Conservation (phyloP, 331 rosid species). For the Rosa hybrid region DNA sequence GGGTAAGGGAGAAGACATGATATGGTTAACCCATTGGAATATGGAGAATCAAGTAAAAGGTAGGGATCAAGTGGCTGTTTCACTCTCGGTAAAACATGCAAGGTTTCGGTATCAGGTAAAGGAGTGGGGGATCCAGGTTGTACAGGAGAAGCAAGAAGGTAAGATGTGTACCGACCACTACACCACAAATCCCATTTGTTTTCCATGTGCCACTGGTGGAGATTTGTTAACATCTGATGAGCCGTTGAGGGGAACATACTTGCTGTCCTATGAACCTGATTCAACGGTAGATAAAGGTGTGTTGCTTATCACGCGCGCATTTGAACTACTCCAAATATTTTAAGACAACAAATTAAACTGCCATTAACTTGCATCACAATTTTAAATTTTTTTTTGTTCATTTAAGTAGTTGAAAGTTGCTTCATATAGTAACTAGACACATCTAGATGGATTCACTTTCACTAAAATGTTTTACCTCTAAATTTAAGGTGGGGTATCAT, state of each 20-base stretch:
- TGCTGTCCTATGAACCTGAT: neutral
- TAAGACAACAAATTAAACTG: too few species aligned
- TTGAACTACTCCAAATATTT: neutral
- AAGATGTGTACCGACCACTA: neutral
- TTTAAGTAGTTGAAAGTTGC: neutral
- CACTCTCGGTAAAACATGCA: neutral
- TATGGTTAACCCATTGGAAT: slow-evolving; percentile 15
- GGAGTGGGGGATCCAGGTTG: neutral
- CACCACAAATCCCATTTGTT: neutral
- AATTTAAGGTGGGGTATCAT: neutral
- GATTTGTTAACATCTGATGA: neutral
- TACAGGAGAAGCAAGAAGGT: neutral
- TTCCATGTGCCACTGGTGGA: neutral
- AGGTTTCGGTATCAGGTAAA: neutral
- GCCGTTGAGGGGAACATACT: neutral
- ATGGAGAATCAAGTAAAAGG: neutral
- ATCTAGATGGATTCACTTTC: neutral
- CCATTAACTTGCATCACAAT: too few species aligned
- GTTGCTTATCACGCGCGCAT: neutral
- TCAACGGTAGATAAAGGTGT: neutral
- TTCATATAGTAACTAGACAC: neutral
- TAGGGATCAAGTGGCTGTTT: neutral
- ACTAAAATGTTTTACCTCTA: too few species aligned
- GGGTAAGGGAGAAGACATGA: neutral
- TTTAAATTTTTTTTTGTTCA: neutral